Conservation (phyloP, 495 filamentous ascomycete genomes). For the Hypoxylon rickii region DNA sequence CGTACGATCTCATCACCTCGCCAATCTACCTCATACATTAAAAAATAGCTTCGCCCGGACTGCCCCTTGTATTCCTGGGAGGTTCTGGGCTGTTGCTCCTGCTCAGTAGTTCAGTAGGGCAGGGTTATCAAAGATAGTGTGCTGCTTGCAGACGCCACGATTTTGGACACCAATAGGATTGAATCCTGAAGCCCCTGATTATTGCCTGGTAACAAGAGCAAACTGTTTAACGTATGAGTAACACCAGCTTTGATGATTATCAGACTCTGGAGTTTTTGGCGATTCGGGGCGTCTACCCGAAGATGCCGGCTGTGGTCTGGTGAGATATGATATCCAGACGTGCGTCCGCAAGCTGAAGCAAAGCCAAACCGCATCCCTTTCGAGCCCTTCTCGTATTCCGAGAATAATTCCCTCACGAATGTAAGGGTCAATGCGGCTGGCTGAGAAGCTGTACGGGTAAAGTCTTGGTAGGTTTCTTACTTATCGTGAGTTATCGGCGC, state of each 20-base stretch:
- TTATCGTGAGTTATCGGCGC: too few relatives aligned
- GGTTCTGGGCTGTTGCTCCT: constrained; percentile 5
- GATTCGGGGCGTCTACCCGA: constrained; percentile 26
- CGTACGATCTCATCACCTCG: constrained; percentile 28
- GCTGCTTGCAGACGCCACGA: constrained; percentile 29
- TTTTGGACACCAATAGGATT: constrained; percentile 24
- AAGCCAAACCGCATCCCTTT: neutral
- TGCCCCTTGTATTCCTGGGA: constrained; percentile 2
- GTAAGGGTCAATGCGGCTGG: too few relatives aligned
- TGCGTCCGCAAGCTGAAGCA: neutral
- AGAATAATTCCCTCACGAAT: too few relatives aligned
- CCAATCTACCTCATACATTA: constrained; percentile 32
- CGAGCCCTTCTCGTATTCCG: too few relatives aligned
- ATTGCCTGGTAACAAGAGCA: constrained; percentile 19
- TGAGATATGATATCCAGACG: constrained; percentile 29
- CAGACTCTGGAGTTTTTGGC: constrained; percentile 8
- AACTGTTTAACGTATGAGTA: constrained; percentile 10
- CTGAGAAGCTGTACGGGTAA: too few relatives aligned
- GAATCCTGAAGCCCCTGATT: constrained; percentile 12
- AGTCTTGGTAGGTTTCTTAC: too few relatives aligned
- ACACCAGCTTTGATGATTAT: constrained; percentile 18
- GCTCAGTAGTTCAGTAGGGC: constrained; percentile 4
- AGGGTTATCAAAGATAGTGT: constrained; percentile 1
- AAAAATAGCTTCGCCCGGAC: constrained; percentile 1
- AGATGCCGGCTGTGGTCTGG: constrained; percentile 13